Evolutionary conservation across 352 stramenopile genomes (phyloP), one percentile per base, ranked within the genome.

Genomic region (Phytopythium delawarense): DNA sequence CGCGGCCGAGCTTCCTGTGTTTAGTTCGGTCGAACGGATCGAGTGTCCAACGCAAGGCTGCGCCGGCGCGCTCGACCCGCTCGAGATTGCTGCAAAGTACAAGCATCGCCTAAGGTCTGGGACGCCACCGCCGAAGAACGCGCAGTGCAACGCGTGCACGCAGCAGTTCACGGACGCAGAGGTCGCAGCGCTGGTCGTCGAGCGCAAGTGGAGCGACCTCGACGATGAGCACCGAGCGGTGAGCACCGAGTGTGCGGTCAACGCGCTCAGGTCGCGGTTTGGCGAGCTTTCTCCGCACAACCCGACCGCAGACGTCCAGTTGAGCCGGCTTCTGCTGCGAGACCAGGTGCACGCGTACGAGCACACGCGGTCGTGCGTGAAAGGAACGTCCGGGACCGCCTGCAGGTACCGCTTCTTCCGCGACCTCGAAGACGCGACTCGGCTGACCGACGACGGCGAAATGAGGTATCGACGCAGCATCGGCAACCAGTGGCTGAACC

Each of bases 1-100:
- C 44, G 39, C 57, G 12, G 57, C 63, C 0, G 68, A 75, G 28
- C 28, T 75, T 1, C 64, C 68, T 20, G 50, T 64, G 12, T 64
- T 59, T 21, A 4, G 20, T 7, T 6, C 49, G 21, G 2, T 55
- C 8, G 49, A 55, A 2, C 4, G 4, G 9, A 55, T 55, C 28
- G 15, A 4, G 8, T 55, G 49, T 13, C 49, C 49, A 3, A n/a
- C 28, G 7, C 13, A n/a, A 18, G 20, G 7, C 15, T 55, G 49
- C 25, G 7, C 9, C 9, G 49, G 49, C 28, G 16, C 15, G 18
- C 23, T 55, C 16, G 28, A 39, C 11, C 8, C 25, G 13, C 7
- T 39, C 25, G 49, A 37, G 9, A n/a, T 55, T 18, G 30, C 21
- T 6, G 57, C 60, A 11, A 71, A 69, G 46, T 75, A 65, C 51